A percentile compares a stretch with the other conserved stretches of the same genome.
phyloP scores from a whole-genome alignment of 2,329 filamentous ascomycete genomes.

The Neocucurbitaria cava region DNA sequence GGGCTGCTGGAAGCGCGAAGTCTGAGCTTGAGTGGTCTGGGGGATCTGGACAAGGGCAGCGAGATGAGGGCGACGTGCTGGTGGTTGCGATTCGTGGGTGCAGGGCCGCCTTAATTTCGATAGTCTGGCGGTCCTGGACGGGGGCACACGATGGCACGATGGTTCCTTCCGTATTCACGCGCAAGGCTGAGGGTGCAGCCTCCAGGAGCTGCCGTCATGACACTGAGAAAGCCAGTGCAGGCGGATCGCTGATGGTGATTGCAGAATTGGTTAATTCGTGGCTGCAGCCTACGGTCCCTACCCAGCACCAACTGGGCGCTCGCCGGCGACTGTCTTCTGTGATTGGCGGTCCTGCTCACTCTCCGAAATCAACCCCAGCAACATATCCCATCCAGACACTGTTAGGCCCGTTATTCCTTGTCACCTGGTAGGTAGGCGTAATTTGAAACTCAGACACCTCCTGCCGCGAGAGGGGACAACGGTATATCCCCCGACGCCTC shows the following conservation, averaged over 20 bases:
- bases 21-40: neutral
- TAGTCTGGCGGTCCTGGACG: neutral
- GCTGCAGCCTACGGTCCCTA: conserved; percentile 3
- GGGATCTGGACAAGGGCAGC: neutral
- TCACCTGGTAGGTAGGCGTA: conserved; percentile 15
- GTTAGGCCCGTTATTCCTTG: conserved; percentile 16
- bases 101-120: neutral
- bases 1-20: neutral
- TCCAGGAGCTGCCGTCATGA: too few species aligned
- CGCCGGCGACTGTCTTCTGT: neutral
- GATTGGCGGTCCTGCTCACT: neutral
- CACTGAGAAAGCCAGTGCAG: neutral
- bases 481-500: conserved; percentile 1
- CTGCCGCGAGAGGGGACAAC: conserved; percentile 11
- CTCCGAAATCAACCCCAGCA: conserved; percentile 11
- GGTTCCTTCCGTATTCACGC: neutral
- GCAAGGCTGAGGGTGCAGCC: neutral
- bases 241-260: neutral
- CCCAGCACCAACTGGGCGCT: neutral
- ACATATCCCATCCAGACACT: conserved; percentile 3
- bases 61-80: neutral
- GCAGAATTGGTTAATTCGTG: neutral
- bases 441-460: conserved; percentile 26
- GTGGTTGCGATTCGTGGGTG: neutral
- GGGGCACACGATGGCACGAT: neutral